A percentile compares a stretch with the other conserved stretches of the same genome.
Conservation (phyloP, 768 basidiomycete genomes). For the Tremella yokohamensis region DNA sequence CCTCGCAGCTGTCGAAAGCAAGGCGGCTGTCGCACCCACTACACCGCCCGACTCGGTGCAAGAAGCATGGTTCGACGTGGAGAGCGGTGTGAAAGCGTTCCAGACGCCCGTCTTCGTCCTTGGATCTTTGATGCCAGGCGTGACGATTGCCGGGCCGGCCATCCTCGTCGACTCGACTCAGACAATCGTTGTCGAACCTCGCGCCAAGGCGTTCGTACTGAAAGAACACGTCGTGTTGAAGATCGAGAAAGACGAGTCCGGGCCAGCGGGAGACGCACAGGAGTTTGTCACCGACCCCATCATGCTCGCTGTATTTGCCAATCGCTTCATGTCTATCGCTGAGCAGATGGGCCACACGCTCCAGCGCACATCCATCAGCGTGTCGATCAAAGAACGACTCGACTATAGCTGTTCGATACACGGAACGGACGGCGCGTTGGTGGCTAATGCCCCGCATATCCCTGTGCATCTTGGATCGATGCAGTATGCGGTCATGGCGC, state of each 20-base stretch:
- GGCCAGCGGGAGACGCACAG: no score
- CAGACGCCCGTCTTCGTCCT: neutral
- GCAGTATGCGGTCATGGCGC: slow-evolving; percentile 31
- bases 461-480: slow-evolving; percentile 40
- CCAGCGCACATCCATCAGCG: slow-evolving; percentile 85
- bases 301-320: slow-evolving; percentile 3
- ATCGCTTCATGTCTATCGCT: slow-evolving; percentile 48
- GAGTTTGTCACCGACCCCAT: neutral
- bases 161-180: slow-evolving; percentile 93
- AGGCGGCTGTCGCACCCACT: slow-evolving; percentile 11
- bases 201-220: slow-evolving; percentile 1
- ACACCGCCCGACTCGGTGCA: no score
- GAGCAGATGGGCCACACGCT: slow-evolving; percentile 91
- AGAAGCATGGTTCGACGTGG: neutral
- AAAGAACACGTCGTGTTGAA: slow-evolving; percentile 4
- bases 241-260: slow-evolving; percentile 3
- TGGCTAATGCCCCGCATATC: slow-evolving; percentile 45
- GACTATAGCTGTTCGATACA: slow-evolving; percentile 94
- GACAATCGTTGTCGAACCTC: slow-evolving; percentile 60
- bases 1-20: neutral
- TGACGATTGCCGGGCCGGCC: slow-evolving; percentile 73
- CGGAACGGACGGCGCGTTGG: slow-evolving; percentile 57
- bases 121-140: slow-evolving; percentile 60
- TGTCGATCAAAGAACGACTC: slow-evolving; percentile 92
- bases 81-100: neutral